phyloP scores from a whole-genome alignment of 164 flowering plant genomes.

The Saururus chinensis region DNA sequence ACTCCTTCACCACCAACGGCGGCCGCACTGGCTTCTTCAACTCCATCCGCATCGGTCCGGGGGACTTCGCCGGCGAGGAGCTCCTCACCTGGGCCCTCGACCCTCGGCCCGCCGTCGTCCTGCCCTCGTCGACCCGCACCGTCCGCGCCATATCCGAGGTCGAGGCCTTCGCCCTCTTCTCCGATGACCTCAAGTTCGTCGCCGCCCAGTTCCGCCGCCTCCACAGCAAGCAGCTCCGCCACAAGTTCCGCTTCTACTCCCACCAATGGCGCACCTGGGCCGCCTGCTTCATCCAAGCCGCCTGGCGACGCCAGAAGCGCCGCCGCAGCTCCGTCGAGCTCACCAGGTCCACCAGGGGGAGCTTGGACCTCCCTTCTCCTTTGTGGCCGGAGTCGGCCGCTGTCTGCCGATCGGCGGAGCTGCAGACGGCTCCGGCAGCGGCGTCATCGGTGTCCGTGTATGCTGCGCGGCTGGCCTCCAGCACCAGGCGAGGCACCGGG shows the following conservation, averaged over 20 bases:
- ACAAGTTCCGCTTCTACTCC: slow-evolving; percentile 78
- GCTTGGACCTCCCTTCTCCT: background rate
- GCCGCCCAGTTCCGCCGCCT: slow-evolving; percentile 73
- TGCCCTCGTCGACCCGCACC: slow-evolving; percentile 84
- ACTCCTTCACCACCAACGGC: slow-evolving; percentile 83
- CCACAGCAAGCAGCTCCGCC: slow-evolving; percentile 75
- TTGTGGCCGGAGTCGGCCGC: background rate
- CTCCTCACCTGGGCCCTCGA: slow-evolving; percentile 91
- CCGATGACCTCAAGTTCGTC: slow-evolving; percentile 83
- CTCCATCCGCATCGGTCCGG: slow-evolving; percentile 66
- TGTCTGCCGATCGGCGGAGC: background rate
- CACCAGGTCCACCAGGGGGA: slow-evolving; percentile 30
- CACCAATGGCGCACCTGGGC: slow-evolving; percentile 97
- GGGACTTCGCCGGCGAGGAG: slow-evolving; percentile 95
- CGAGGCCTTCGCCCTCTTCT: slow-evolving; percentile 72
- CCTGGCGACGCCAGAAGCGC: slow-evolving; percentile 63
- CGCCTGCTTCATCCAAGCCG: slow-evolving; percentile 80
- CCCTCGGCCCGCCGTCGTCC: slow-evolving; percentile 49
- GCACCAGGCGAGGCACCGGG: slow-evolving; percentile 24
- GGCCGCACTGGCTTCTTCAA: slow-evolving; percentile 95
- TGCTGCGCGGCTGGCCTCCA: slow-evolving; percentile 31
- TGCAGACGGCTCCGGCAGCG: background rate
- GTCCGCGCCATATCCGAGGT: slow-evolving; percentile 76
- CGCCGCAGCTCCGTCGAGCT: slow-evolving; percentile 33
- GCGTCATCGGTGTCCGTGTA: slow-evolving; percentile 21